phyloP scores from a whole-genome alignment of 768 basidiomycete species.

The Trametes cubensis region DNA sequence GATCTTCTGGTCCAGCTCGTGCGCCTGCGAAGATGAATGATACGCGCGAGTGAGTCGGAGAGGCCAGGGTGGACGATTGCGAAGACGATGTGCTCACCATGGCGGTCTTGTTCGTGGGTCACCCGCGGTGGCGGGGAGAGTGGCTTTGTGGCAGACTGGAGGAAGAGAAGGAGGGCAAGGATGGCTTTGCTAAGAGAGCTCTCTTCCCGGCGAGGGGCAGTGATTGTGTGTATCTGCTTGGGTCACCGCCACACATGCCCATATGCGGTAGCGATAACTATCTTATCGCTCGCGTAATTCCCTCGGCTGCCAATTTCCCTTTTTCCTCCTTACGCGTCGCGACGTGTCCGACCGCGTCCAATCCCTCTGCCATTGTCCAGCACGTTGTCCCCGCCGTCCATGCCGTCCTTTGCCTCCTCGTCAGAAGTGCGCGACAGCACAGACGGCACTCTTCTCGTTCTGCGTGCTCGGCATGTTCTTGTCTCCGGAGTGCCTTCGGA shows the following conservation, averaged over 20 bases:
- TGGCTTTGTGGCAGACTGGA: constrained; percentile 17
- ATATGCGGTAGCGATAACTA: constrained; percentile 18
- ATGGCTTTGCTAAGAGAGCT: constrained; percentile 16
- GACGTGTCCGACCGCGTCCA: not conserved
- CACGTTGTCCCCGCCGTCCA: constrained; percentile 2
- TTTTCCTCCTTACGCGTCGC: not conserved
- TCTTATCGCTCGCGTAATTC: constrained; percentile 17
- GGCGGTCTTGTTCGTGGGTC: constrained; percentile 20
- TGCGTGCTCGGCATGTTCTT: constrained; percentile 51
- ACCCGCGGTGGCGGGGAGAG: constrained; percentile 24
- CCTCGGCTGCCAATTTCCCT: not conserved
- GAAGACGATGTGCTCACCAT: constrained; percentile 28
- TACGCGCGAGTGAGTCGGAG: constrained; percentile 5
- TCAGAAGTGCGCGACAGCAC: constrained; percentile 47
- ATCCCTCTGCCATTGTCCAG: not conserved
- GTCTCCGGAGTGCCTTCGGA: constrained; percentile 38
- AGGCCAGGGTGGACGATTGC: not conserved
- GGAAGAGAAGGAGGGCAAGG: constrained; percentile 15
- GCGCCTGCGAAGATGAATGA: constrained; percentile 32
- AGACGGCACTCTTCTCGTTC: constrained; percentile 46
- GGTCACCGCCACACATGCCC: constrained; percentile 23
- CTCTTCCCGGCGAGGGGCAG: constrained; percentile 21
- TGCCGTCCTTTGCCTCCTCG: constrained; percentile 29
- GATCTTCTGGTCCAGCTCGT: constrained; percentile 90
- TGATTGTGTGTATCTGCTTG: constrained; percentile 35